Conservation (phyloP, 441 rosid genomes). For the Erodium texanum region DNA sequence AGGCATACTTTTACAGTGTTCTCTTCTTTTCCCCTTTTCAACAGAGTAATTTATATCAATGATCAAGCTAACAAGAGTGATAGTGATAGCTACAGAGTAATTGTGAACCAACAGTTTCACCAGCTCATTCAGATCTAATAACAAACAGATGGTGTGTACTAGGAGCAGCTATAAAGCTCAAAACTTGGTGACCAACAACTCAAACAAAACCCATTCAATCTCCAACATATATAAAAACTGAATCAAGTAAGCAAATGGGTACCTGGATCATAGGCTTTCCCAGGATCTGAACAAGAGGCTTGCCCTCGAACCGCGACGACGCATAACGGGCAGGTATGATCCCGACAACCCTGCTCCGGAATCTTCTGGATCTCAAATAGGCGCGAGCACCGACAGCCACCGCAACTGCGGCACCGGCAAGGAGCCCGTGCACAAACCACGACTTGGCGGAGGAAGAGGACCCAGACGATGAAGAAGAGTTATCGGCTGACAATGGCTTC, state of each 20-base stretch:
- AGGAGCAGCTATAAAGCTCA: neutral
- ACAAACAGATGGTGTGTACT: neutral
- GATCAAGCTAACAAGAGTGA: neutral
- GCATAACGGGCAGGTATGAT: conserved; percentile 86
- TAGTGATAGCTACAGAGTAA: neutral
- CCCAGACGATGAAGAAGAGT: conserved; percentile 26
- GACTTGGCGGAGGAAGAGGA: conserved; percentile 39
- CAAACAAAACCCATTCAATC: neutral
- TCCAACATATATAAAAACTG: neutral
- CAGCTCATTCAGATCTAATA: neutral
- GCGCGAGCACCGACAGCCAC: conserved; percentile 50
- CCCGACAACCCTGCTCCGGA: conserved; percentile 79
- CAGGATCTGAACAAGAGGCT: conserved; percentile 69
- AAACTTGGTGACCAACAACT: neutral
- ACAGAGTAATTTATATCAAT: too few relatives aligned
- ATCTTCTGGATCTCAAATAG: conserved; percentile 46
- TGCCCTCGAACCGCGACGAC: conserved; percentile 79
- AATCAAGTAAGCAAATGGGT: conserved; percentile 9
- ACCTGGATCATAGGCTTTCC: conserved; percentile 99
- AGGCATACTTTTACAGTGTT: neutral
- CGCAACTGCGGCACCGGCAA: conserved; percentile 66
- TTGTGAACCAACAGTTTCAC: neutral
- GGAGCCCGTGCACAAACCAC: conserved; percentile 60
- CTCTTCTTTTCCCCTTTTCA: neutral
- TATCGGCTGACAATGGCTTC: neutral